Base-by-base conservation (phyloP, 352 stramenopile species). In the Globisporangium irregulare region DNA sequence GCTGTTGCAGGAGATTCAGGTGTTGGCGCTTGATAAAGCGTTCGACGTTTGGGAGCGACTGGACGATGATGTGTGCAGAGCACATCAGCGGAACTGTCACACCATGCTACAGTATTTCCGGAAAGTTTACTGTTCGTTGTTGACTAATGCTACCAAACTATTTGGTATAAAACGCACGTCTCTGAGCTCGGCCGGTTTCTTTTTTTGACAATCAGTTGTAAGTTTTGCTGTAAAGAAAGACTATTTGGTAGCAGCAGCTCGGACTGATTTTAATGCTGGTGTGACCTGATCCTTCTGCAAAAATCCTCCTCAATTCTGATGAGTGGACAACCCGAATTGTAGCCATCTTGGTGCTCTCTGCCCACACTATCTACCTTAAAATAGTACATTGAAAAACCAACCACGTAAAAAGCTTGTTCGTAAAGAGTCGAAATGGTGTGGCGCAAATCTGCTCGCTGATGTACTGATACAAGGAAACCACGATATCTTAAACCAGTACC, bases 71-170 rank as follows among this genome's bases (percentile, higher is more conserved):
- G n/a, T 54, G 48, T 55, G 48, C 48, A 55, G 48, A 55, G 10
- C 48, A 27, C n/a, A 55, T 55, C 48, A 55, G 48, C 48, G n/a
- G 22, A 27, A 55, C 9, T 55, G 48, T 55, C 48, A 22, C 48
- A 55, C 10, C n/a, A 55, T 25, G 8, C 18, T 8, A 32, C 2
- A 32, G 27, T 22, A 27, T 24, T 55, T 15, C 48, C 9, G n/a
- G n/a, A 8, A 22, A 18, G 27, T 32, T 27, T 55, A 7, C n/a
- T 18, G 20, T 9, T 50, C 41, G 41, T 7, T 10, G 5, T 50
- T 51, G 43, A 7, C 43, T 51, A 10, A 7, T 22, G 18, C 43
- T 51, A 27, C n/a, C 7, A 14, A 24, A 55, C 1, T 7, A 15
- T 6, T 15, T 27, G 20, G 10, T 22, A 55, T 55, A 55, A 55